Evolutionary conservation across 257 asterid species (phyloP).

Genomic region (Misopates orontium): DNA sequence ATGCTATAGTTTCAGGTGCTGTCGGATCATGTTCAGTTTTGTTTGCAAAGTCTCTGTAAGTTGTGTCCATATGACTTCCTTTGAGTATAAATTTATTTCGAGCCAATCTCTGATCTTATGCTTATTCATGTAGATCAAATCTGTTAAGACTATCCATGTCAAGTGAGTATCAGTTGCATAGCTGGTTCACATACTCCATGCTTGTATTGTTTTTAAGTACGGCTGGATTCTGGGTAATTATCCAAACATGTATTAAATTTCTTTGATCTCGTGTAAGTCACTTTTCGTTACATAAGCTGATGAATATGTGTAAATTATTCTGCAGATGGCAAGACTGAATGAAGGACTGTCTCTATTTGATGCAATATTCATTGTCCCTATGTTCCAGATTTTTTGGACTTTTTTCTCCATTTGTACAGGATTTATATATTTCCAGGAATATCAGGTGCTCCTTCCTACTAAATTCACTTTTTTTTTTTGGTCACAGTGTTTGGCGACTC

Average conservation of each 20-base stretch:
- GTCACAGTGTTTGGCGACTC: not conserved
- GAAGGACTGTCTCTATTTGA: conserved; percentile 92
- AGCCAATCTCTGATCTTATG: conserved; percentile 26
- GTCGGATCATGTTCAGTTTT: conserved; percentile 93
- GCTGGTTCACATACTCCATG: conserved; percentile 95
- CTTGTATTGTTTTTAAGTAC: conserved; percentile 82
- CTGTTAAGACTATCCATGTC: conserved; percentile 83
- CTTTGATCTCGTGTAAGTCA: conserved; percentile 12
- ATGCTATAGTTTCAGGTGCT: conserved; percentile 96
- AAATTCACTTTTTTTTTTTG: not conserved
- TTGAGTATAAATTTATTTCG: conserved; percentile 23
- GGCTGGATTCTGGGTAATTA: conserved; percentile 95
- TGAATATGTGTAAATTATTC: conserved; percentile 13
- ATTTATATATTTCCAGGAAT: conserved; percentile 93
- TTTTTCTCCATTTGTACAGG: conserved; percentile 98
- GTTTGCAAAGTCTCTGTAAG: conserved; percentile 95
- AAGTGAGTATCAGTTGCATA: conserved; percentile 80
- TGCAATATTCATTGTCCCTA: conserved; percentile 95
- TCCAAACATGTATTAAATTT: conserved; percentile 18
- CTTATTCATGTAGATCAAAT: conserved; percentile 68
- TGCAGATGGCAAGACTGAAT: conserved; percentile 93
- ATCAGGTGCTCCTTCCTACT: conserved; percentile 62
- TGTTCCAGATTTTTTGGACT: conserved; percentile 99
- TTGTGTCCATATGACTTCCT: conserved; percentile 28
- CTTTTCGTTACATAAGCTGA: conserved; percentile 5